Conservation (phyloP, 352 stramenopile species). For the Blastocystis hominis region DNA sequence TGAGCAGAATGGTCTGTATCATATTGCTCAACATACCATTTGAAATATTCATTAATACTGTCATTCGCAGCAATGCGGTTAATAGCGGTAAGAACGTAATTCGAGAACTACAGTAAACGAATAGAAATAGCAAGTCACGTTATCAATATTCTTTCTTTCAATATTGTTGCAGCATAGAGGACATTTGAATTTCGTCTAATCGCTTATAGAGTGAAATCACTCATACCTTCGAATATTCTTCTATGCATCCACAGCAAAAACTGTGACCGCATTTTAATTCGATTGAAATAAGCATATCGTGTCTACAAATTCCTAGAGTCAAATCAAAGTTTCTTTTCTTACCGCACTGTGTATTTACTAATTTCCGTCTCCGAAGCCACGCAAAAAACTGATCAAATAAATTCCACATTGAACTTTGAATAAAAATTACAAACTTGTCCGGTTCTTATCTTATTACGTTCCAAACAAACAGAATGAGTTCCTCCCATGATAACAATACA, state of each 20-base stretch:
- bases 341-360: not conserved
- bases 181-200: slow-evolving; percentile 5
- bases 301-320: not conserved
- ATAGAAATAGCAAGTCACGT: not conserved
- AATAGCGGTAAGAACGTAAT: not conserved
- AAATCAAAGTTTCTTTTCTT: not conserved
- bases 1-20: not conserved
- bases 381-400: not conserved
- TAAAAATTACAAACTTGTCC: too few relatives aligned
- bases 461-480: too few relatives aligned
- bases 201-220: not conserved
- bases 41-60: not conserved
- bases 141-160: not conserved
- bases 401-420: not conserved
- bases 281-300: not conserved
- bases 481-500: too few relatives aligned
- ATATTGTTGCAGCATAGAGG: not conserved
- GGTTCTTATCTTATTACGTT: too few relatives aligned
- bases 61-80: not conserved
- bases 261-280: not conserved
- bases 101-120: not conserved
- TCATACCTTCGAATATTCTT: not conserved
- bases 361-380: not conserved
- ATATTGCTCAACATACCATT: not conserved
- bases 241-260: slow-evolving; percentile 18